phyloP scores from a whole-genome alignment of 768 basidiomycete genomes.

The Boletus reticulatus region DNA sequence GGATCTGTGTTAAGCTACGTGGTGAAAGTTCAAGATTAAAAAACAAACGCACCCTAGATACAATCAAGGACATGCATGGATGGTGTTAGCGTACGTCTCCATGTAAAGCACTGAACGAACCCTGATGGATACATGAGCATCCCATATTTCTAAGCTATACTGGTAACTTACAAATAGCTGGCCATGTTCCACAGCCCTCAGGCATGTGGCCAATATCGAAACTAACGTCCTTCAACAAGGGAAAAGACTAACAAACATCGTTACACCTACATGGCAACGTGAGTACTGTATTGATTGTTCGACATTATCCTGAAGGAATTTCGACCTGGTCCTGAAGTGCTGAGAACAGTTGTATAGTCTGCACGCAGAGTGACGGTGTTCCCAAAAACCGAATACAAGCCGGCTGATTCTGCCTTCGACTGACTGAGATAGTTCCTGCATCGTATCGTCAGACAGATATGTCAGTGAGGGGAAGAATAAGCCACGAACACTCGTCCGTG shows the following conservation, averaged over 20 bases:
- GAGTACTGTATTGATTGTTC: conserved; percentile 30
- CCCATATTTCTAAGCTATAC: not conserved
- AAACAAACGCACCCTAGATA: conserved; percentile 22
- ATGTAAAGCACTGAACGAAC: conserved; percentile 14
- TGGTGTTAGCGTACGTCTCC: not conserved
- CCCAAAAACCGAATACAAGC: conserved; percentile 55
- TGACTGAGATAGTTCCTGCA: conserved; percentile 45
- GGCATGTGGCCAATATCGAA: conserved; percentile 41
- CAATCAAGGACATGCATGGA: not conserved
- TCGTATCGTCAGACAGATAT: not conserved
- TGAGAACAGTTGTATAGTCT: conserved; percentile 32
- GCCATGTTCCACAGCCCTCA: conserved; percentile 39
- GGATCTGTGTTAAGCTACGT: not conserved
- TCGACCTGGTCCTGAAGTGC: conserved; percentile 30
- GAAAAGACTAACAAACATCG: not conserved
- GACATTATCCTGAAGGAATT: conserved; percentile 36
- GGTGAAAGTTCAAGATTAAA: not conserved
- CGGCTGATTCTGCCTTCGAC: conserved; percentile 47
- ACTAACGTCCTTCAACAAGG: not conserved
- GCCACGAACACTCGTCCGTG: conserved; percentile 31
- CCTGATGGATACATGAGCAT: conserved; percentile 14
- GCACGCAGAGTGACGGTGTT: conserved; percentile 35
- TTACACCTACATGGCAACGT: conserved; percentile 33
- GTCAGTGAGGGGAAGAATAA: not conserved
- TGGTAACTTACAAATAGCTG: conserved; percentile 31